phyloP scores from a whole-genome alignment of 2,329 filamentous ascomycete species.

The Bipolaris cookei region DNA sequence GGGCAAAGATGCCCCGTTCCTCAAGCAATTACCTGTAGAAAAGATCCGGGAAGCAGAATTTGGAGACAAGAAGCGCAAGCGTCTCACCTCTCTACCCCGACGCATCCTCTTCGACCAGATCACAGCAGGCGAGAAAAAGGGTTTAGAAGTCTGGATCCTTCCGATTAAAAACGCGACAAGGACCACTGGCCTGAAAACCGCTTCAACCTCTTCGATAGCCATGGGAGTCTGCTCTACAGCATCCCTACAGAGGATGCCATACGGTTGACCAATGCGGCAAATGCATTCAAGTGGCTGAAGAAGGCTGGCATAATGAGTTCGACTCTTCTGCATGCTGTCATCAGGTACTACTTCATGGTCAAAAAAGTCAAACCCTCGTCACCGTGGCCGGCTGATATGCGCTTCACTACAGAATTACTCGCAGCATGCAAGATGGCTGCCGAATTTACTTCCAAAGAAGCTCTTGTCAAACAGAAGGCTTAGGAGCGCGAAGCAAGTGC shows the following conservation, averaged over 20 bases:
- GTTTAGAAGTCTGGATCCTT: neutral
- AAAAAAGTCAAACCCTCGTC: neutral
- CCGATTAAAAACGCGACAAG: neutral
- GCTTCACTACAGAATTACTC: neutral
- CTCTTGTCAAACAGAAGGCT: neutral
- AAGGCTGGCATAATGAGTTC: neutral
- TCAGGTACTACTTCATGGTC: constrained; percentile 1
- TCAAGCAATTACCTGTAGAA: neutral
- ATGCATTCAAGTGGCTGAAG: constrained; percentile 1
- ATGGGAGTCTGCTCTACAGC: neutral
- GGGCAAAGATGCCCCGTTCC: neutral
- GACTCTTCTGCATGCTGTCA: neutral
- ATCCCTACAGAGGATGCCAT: neutral
- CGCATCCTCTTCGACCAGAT: constrained; percentile 1
- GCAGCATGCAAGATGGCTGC: neutral
- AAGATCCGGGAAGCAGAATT: neutral
- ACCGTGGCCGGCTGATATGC: neutral
- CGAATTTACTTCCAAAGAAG: neutral
- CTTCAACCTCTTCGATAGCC: neutral
- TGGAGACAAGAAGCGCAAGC: neutral
- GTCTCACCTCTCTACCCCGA: neutral
- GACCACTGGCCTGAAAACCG: neutral
- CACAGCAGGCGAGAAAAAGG: neutral
- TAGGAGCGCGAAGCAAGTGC: neutral
- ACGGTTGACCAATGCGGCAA: neutral